phyloP scores from a whole-genome alignment of 139 green algal species.

The Chlamydomonas incerta region DNA sequence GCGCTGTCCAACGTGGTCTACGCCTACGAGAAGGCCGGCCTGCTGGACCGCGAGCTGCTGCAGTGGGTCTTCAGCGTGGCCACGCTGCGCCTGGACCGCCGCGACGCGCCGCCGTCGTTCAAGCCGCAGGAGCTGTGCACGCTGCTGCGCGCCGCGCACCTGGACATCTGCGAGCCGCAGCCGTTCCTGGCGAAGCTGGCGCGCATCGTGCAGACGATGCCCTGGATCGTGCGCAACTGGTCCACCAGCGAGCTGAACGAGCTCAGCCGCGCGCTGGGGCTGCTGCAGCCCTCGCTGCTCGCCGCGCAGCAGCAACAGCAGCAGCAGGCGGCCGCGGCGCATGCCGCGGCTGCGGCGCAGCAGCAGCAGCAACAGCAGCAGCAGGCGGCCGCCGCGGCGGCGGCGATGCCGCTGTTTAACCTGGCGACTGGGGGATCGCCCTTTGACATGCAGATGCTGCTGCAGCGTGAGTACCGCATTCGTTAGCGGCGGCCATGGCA shows the following conservation, averaged over 20 bases:
- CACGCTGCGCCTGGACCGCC: slow-evolving; percentile 53
- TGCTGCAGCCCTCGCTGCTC: slow-evolving; percentile 37
- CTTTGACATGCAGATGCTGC: slow-evolving; percentile 18
- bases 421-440: background rate
- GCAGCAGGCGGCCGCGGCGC: background rate
- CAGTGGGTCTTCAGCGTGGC: slow-evolving; percentile 60
- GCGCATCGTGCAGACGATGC: slow-evolving; percentile 30
- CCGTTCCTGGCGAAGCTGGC: slow-evolving; percentile 45
- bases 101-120: slow-evolving; percentile 39
- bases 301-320: slow-evolving; percentile 4
- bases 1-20: slow-evolving; percentile 70
- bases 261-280: slow-evolving; percentile 44
- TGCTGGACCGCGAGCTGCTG: slow-evolving; percentile 63
- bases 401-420: slow-evolving; percentile 13
- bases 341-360: background rate
- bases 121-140: slow-evolving; percentile 58
- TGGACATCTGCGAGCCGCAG: slow-evolving; percentile 46
- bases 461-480: slow-evolving; percentile 5
- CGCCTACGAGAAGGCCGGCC: slow-evolving; percentile 64
- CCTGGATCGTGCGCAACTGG: slow-evolving; percentile 43
- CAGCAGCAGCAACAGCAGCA: too few relatives aligned
- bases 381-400: background rate
- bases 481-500: too few relatives aligned
- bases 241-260: slow-evolving; percentile 42
- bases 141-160: slow-evolving; percentile 50